These are phyloP conservation scores for Eucalyptus leucophloia DNA, from an alignment of 345 rosid species.

Conservation along the genomic window DNA sequence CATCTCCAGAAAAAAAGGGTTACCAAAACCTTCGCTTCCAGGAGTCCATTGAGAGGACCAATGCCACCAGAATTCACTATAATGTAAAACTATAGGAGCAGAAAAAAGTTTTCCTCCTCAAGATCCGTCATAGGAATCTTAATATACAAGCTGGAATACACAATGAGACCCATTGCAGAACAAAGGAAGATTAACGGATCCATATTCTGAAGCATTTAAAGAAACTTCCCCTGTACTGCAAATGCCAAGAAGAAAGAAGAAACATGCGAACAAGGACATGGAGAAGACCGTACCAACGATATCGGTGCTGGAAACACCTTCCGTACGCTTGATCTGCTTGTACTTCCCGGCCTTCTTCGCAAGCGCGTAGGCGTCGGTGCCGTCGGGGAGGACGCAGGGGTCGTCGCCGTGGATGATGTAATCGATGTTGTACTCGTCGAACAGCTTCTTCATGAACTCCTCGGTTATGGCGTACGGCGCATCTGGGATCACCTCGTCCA, in stretches of 20 bases:
- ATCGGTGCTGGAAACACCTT: conserved; percentile 80
- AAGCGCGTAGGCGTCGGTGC: conserved; percentile 62
- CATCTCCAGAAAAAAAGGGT: not conserved
- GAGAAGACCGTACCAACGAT: conserved; percentile 37
- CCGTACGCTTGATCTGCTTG: conserved; percentile 78
- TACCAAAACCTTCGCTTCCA: not conserved
- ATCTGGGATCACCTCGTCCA: conserved; percentile 60
- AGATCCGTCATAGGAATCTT: not conserved
- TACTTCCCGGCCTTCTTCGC: conserved; percentile 75
- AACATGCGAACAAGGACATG: not conserved
- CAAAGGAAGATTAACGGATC: not conserved
- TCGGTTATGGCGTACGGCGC: conserved; percentile 72
- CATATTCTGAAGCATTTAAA: not conserved
- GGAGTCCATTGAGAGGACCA: not conserved
- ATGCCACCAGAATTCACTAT: not conserved
- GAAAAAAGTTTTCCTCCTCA: not conserved
- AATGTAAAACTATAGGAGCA: not conserved
- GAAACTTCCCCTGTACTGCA: not conserved
- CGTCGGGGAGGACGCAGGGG: conserved; percentile 77
- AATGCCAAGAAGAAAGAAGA: not conserved
- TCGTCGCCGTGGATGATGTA: conserved; percentile 75
- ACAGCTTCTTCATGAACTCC: conserved; percentile 62
- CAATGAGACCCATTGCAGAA: not conserved
- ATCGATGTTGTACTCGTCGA: conserved; percentile 53
- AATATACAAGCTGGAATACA: not conserved